Conservation (phyloP, 1,139 yeast genomes). For the Kurtzmaniella quercitrusa region DNA sequence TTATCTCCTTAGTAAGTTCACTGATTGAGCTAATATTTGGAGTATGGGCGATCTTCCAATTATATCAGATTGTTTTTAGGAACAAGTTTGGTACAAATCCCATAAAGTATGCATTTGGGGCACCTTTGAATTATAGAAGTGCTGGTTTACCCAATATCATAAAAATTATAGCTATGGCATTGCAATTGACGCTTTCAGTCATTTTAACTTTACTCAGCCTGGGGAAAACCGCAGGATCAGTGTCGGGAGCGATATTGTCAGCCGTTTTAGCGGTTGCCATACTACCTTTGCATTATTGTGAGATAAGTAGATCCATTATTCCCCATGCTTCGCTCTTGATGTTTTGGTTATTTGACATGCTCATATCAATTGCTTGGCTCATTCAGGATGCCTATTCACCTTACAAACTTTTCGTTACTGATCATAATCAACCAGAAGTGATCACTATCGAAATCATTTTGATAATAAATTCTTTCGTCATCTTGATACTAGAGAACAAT, state of each 20-base stretch:
- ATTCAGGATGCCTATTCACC: conserved; percentile 28
- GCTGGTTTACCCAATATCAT: conserved; percentile 25
- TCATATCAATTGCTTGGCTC: conserved; percentile 11
- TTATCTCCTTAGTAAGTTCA: conserved; percentile 20
- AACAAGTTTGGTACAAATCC: conserved; percentile 24
- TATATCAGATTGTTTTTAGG: conserved; percentile 13
- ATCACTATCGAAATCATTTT: conserved; percentile 17
- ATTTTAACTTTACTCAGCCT: conserved; percentile 16
- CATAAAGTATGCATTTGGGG: conserved; percentile 30
- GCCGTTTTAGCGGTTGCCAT: conserved; percentile 15
- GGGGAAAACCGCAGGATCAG: conserved; percentile 8
- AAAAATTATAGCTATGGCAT: conserved; percentile 20
- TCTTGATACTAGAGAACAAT: conserved; percentile 35
- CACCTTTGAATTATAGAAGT: conserved; percentile 20
- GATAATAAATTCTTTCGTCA: conserved; percentile 23
- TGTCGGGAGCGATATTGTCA: conserved; percentile 11
- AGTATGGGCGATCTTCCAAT: conserved; percentile 16
- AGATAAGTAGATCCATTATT: conserved; percentile 24
- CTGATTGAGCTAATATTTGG: conserved; percentile 11
- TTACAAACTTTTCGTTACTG: conserved; percentile 23
- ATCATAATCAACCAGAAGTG: conserved; percentile 11
- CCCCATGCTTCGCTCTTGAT: conserved; percentile 26
- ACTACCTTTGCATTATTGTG: conserved; percentile 29
- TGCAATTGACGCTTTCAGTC: conserved; percentile 18
- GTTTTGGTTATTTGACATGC: conserved; percentile 26